Evolutionary conservation across 345 rosid genomes (phyloP).

Genomic region (Populus alba): DNA sequence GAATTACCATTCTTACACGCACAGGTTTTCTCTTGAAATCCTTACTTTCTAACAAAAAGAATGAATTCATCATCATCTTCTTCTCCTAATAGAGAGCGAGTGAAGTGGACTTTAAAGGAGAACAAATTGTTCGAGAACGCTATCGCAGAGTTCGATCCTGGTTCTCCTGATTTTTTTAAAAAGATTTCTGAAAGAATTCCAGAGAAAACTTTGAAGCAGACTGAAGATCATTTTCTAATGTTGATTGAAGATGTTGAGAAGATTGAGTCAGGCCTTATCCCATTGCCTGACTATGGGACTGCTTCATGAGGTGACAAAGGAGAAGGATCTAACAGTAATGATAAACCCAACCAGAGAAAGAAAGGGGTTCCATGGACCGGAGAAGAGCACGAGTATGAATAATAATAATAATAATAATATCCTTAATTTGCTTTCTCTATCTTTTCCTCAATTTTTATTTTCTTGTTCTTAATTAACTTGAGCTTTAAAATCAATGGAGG

Average conservation of each 20-base stretch:
- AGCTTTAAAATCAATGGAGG: too few relatives aligned
- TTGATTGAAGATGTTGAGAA: neutral
- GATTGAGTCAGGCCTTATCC: neutral
- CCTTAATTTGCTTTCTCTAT: too few relatives aligned
- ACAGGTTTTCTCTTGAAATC: too few relatives aligned
- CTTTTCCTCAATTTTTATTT: too few relatives aligned
- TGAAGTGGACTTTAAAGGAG: constrained; percentile 10
- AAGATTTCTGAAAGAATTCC: constrained; percentile 1
- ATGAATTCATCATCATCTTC: too few relatives aligned
- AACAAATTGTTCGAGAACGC: constrained; percentile 12
- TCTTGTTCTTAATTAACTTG: too few relatives aligned
- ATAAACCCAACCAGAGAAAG: neutral
- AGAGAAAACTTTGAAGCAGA: neutral
- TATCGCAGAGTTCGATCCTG: neutral
- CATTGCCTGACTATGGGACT: neutral
- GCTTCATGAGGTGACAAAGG: neutral
- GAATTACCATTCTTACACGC: too few relatives aligned
- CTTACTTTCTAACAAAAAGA: too few relatives aligned
- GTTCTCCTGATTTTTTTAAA: neutral
- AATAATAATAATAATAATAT: too few relatives aligned
- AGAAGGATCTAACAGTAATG: neutral
- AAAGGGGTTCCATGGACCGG: neutral
- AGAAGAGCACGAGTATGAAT: neutral
- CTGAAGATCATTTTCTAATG: neutral
- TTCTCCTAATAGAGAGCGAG: too few relatives aligned